phyloP scores from a whole-genome alignment of 352 stramenopile genomes.

The Paralagenidium karlingii region DNA sequence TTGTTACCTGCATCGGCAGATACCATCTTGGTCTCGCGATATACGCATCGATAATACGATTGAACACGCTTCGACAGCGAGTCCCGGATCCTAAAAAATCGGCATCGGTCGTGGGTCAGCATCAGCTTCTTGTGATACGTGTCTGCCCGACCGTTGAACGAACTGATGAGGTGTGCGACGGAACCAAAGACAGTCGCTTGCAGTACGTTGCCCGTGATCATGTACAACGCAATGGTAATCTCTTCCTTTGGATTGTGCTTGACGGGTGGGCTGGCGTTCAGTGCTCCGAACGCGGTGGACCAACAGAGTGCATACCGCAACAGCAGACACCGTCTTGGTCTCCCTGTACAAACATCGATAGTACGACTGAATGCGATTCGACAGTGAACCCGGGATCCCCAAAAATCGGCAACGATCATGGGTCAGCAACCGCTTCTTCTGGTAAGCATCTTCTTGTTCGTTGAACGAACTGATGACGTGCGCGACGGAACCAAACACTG shows the following conservation, averaged over 20 bases:
- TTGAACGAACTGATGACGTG: constrained; percentile 30
- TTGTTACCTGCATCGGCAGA: constrained; percentile 37
- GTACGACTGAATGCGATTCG: constrained; percentile 39
- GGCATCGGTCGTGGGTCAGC: constrained; percentile 41
- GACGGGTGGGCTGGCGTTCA: constrained; percentile 42
- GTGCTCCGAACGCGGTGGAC: constrained; percentile 37
- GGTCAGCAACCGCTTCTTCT: constrained; percentile 52
- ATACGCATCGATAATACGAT: constrained; percentile 55
- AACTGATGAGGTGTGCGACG: constrained; percentile 47
- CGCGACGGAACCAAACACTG: constrained; percentile 47
- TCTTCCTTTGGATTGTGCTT: constrained; percentile 38
- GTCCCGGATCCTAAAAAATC: constrained; percentile 46
- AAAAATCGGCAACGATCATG: constrained; percentile 54
- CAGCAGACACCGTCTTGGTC: constrained; percentile 40
- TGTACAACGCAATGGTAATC: constrained; percentile 46
- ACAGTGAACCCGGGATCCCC: constrained; percentile 34
- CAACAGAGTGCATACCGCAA: constrained; percentile 42
- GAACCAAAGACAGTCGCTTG: constrained; percentile 62
- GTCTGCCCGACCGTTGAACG: constrained; percentile 47
- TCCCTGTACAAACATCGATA: constrained; percentile 61
- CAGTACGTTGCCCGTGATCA: constrained; percentile 56
- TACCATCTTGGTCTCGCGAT: constrained; percentile 53
- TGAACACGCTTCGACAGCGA: constrained; percentile 35
- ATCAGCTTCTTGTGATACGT: constrained; percentile 66
- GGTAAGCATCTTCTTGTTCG: constrained; percentile 36